Conservation (phyloP, 139 green algal genomes). For the Chlamydomonas urium region DNA sequence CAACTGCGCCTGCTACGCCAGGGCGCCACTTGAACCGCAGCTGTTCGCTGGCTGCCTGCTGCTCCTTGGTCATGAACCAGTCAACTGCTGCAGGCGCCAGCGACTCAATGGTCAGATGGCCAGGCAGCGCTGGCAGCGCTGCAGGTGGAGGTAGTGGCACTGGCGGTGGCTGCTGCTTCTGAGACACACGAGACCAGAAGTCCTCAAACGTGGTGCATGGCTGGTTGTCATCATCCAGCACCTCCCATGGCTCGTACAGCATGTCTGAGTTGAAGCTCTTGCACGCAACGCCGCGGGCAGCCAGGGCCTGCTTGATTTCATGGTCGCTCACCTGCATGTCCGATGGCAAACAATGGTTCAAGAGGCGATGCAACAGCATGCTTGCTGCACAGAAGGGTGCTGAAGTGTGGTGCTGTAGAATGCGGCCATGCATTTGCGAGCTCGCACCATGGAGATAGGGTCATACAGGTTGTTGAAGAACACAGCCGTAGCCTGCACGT, state of each 20-base stretch:
- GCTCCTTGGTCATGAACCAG: conserved; percentile 69
- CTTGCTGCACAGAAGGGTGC: too few species aligned
- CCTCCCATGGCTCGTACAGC: conserved; percentile 89
- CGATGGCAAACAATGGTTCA: too few species aligned
- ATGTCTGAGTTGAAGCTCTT: conserved; percentile 84
- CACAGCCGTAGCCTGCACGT: conserved; percentile 60
- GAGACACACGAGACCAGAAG: conserved; percentile 63
- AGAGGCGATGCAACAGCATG: too few species aligned
- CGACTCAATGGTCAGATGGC: conserved; percentile 8
- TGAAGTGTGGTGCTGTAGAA: too few species aligned
- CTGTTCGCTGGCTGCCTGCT: conserved; percentile 67
- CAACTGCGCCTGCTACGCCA: conserved; percentile 50
- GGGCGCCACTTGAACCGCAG: conserved; percentile 79
- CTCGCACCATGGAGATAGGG: conserved; percentile 82
- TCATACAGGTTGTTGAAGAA: conserved; percentile 96
- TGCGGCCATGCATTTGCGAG: too few species aligned
- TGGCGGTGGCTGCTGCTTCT: conserved; percentile 48
- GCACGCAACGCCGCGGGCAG: conserved; percentile 37
- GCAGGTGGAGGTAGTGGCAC: conserved; percentile 47
- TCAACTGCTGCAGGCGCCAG: conserved; percentile 49
- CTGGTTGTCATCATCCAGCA: conserved; percentile 61
- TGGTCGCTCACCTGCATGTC: conserved; percentile 63
- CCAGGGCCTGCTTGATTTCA: conserved; percentile 70
- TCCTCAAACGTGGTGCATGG: conserved; percentile 73
- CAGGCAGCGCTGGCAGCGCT: conserved; percentile 27